These are phyloP conservation scores for Fusarium hainanense DNA, from an alignment of 2,329 filamentous ascomycete species.

Conservation along the genomic window DNA sequence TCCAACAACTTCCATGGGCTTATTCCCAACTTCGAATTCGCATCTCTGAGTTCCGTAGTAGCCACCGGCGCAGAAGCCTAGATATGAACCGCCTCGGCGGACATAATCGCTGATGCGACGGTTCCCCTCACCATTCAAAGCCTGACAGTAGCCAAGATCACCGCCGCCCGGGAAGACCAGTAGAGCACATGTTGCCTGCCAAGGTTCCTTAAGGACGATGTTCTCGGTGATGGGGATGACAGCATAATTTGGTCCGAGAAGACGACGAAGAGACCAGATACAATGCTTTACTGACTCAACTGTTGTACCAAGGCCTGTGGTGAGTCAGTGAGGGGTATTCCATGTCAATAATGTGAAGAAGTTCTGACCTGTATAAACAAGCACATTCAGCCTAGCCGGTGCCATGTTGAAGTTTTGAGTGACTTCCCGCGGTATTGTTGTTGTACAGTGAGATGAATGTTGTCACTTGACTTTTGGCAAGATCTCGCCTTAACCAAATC, in stretches of 20 bases:
- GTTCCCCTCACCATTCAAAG: constrained; percentile 89
- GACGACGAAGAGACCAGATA: constrained; percentile 83
- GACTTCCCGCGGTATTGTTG: background rate
- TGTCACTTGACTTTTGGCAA: constrained; percentile 43
- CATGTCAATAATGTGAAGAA: background rate
- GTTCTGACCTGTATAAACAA: constrained; percentile 85
- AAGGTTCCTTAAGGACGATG: constrained; percentile 89
- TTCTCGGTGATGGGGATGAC: constrained; percentile 85
- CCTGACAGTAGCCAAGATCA: constrained; percentile 91
- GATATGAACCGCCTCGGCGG: constrained; percentile 82
- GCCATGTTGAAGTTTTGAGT: constrained; percentile 57
- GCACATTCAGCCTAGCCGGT: constrained; percentile 81
- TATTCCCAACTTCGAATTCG: constrained; percentile 90
- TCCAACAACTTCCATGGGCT: constrained; percentile 83
- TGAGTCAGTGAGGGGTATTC: constrained; percentile 8
- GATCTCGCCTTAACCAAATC: constrained; percentile 36
- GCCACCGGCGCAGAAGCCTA: constrained; percentile 93
- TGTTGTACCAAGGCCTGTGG: constrained; percentile 82
- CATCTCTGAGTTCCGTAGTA: constrained; percentile 87
- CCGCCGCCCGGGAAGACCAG: constrained; percentile 93
- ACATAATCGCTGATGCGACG: constrained; percentile 86
- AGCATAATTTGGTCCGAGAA: constrained; percentile 91
- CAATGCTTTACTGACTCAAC: constrained; percentile 90
- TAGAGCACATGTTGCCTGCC: constrained; percentile 86
- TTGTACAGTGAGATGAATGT: background rate